phyloP scores from a whole-genome alignment of 129 eudicot species.

The Ambrosia trifida region DNA sequence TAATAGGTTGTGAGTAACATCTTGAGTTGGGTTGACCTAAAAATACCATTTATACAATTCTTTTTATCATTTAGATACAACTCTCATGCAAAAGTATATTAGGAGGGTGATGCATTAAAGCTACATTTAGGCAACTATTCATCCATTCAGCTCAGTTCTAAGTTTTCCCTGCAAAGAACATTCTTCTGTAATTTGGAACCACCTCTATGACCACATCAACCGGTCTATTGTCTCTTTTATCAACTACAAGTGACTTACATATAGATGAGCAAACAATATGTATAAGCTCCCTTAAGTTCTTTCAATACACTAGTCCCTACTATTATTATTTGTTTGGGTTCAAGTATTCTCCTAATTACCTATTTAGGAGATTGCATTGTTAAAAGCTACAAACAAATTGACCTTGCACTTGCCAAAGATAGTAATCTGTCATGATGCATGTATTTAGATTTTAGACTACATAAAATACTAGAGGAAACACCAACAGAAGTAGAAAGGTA shows the following conservation, averaged over 20 bases:
- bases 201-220: background rate
- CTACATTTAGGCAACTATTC: background rate
- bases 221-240: background rate
- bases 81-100: background rate
- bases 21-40: background rate
- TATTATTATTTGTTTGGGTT: too few relatives aligned
- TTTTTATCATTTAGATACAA: background rate
- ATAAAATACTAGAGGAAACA: too few relatives aligned
- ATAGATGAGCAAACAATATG: too few relatives aligned
- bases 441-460: too few relatives aligned
- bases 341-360: too few relatives aligned
- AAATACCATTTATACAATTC: background rate
- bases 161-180: background rate
- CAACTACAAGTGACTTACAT: background rate
- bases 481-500: too few relatives aligned
- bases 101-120: background rate
- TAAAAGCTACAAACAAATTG: too few relatives aligned
- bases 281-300: too few relatives aligned
- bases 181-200: background rate
- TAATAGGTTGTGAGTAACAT: background rate
- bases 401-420: too few relatives aligned
- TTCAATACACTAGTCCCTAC: too few relatives aligned
- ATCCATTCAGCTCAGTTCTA: background rate
- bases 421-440: too few relatives aligned
- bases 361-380: too few relatives aligned